These are phyloP conservation scores for Gnomoniopsis sp. DNA, from an alignment of 2,329 filamentous ascomycete genomes.

Conservation along the genomic window DNA sequence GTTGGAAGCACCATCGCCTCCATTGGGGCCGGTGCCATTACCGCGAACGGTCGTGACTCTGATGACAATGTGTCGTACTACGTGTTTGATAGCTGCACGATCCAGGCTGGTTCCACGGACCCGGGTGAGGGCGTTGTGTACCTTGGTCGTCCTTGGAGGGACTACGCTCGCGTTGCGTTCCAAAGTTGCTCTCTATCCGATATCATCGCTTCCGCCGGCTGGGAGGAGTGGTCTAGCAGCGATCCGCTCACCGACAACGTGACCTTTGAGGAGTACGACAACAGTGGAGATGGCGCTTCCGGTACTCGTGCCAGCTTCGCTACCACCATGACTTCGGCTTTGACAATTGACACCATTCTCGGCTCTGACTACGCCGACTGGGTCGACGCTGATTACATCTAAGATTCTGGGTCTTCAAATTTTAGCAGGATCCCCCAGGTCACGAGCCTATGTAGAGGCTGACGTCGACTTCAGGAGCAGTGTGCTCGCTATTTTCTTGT, in stretches of 20 bases:
- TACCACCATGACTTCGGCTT: slow-evolving; percentile 28
- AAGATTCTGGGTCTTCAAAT: background rate
- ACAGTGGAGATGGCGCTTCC: slow-evolving; percentile 45
- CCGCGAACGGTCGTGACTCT: slow-evolving; percentile 38
- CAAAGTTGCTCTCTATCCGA: slow-evolving; percentile 41
- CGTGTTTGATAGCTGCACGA: slow-evolving; percentile 50
- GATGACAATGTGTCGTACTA: slow-evolving; percentile 43
- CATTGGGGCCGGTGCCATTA: slow-evolving; percentile 42
- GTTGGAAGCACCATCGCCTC: slow-evolving; percentile 46
- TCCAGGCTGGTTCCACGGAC: slow-evolving; percentile 37
- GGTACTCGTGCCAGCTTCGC: slow-evolving; percentile 47
- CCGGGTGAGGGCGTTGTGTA: slow-evolving; percentile 40
- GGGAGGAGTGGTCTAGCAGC: slow-evolving; percentile 46
- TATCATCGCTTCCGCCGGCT: slow-evolving; percentile 51
- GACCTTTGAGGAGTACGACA: slow-evolving; percentile 50
- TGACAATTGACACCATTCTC: slow-evolving; percentile 31
- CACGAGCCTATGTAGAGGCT: no score
- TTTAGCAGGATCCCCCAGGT: no score
- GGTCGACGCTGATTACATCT: slow-evolving; percentile 17
- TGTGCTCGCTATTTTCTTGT: no score
- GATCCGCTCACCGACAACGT: slow-evolving; percentile 42
- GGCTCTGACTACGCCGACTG: slow-evolving; percentile 13
- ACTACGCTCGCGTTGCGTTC: slow-evolving; percentile 47
- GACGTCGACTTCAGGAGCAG: no score
- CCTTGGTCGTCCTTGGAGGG: slow-evolving; percentile 51